These are phyloP conservation scores for Didymella exigua DNA, from an alignment of 2,329 filamentous ascomycete genomes.

Conservation along the genomic window DNA sequence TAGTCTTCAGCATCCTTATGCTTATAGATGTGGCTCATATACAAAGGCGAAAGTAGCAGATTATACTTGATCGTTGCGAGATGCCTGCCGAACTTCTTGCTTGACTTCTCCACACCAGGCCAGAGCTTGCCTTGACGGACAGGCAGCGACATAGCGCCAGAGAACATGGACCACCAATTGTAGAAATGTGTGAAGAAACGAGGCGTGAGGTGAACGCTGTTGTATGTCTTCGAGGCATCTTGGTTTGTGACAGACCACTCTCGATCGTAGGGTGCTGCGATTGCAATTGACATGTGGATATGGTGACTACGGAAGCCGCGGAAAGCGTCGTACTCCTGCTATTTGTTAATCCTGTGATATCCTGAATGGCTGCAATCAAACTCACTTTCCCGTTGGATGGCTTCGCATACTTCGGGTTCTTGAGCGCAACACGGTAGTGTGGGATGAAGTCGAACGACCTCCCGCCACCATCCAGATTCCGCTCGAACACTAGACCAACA, in stretches of 20 bases:
- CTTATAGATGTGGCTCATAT: slow-evolving; percentile 96
- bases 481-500: slow-evolving; percentile 89
- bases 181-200: slow-evolving; percentile 99
- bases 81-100: slow-evolving; percentile 97
- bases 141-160: slow-evolving; percentile 90
- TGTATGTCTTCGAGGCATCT: slow-evolving; percentile 87
- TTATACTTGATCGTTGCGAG: slow-evolving; percentile 99
- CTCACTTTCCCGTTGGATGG: slow-evolving; percentile 54
- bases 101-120: slow-evolving; percentile 92
- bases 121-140: slow-evolving; percentile 91
- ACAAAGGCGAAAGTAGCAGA: slow-evolving; percentile 86
- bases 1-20: slow-evolving; percentile 95
- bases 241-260: slow-evolving; percentile 81
- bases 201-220: slow-evolving; percentile 91
- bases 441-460: slow-evolving; percentile 88
- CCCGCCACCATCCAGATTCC: slow-evolving; percentile 71
- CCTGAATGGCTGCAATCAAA: background rate
- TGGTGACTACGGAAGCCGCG: slow-evolving; percentile 94
- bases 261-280: slow-evolving; percentile 83
- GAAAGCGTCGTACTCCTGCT: slow-evolving; percentile 82
- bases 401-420: slow-evolving; percentile 76
- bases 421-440: slow-evolving; percentile 89
- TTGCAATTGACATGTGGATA: slow-evolving; percentile 92
- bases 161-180: slow-evolving; percentile 96
- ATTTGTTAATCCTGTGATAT: slow-evolving; percentile 21